Percentiles rank a stretch among this genome's conserved stretches.
These are phyloP conservation scores for Helianthus tuberosus DNA, from an alignment of 129 eudicot species.

Conservation along the genomic window DNA sequence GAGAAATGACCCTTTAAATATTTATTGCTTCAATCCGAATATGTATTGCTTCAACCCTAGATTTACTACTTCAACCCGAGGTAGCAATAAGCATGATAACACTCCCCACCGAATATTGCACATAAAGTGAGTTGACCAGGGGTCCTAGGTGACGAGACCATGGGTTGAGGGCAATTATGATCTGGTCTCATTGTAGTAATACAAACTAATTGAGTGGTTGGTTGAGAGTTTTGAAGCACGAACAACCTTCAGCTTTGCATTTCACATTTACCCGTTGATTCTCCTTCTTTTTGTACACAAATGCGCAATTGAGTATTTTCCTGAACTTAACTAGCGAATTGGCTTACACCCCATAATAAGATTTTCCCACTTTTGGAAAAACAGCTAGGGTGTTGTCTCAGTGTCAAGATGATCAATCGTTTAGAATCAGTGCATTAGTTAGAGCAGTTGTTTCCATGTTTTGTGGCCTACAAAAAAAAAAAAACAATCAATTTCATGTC, in stretches of 20 bases:
- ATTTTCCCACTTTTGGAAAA: slow-evolving; percentile 45
- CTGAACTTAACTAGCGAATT: slow-evolving; percentile 39
- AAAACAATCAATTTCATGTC: not conserved
- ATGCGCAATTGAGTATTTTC: slow-evolving; percentile 54
- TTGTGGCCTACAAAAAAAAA: slow-evolving; percentile 38
- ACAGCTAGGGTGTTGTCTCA: slow-evolving; percentile 26
- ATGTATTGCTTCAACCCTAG: no score
- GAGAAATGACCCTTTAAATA: slow-evolving; percentile 58
- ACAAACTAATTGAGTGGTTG: slow-evolving; percentile 51
- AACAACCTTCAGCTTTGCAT: slow-evolving; percentile 54
- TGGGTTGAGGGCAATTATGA: slow-evolving; percentile 51
- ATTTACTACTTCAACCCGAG: slow-evolving; percentile 42
- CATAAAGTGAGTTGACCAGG: slow-evolving; percentile 41
- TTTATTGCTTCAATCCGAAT: no score
- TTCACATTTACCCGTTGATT: slow-evolving; percentile 50
- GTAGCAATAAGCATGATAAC: slow-evolving; percentile 49
- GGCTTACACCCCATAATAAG: slow-evolving; percentile 51
- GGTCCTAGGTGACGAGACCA: slow-evolving; percentile 37
- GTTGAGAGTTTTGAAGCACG: slow-evolving; percentile 42
- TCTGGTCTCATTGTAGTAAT: slow-evolving; percentile 43
- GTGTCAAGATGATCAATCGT: slow-evolving; percentile 29
- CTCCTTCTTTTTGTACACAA: slow-evolving; percentile 52
- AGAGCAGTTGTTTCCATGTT: slow-evolving; percentile 24
- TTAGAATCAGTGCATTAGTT: slow-evolving; percentile 21
- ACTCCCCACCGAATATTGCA: slow-evolving; percentile 47